Evolutionary conservation across 2,329 filamentous ascomycete species (phyloP).

Genomic region (Trichocomaceae sp.): DNA sequence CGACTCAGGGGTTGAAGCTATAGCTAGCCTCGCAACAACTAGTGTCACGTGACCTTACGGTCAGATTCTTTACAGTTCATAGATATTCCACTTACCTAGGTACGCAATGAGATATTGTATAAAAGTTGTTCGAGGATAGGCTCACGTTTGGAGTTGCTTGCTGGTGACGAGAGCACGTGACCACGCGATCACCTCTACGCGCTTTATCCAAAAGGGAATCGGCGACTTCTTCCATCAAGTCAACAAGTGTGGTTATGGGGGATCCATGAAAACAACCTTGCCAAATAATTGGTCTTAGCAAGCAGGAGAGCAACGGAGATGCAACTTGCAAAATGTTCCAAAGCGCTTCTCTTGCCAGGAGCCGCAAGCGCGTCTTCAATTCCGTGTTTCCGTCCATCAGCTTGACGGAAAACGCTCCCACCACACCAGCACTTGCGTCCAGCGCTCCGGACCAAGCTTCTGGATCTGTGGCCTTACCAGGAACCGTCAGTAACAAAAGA

Average conservation of each 20-base stretch:
- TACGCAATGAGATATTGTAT: no score
- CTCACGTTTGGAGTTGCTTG: neutral
- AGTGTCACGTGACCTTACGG: no score
- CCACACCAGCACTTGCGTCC: constrained; percentile 22
- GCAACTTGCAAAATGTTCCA: constrained; percentile 22
- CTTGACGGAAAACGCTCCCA: constrained; percentile 27
- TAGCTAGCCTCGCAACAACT: no score
- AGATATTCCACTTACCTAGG: no score
- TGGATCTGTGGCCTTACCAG: constrained; percentile 1
- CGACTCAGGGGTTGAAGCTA: no score
- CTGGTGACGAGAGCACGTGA: constrained; percentile 6
- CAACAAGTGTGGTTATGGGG: neutral
- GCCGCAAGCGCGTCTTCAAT: constrained; percentile 37
- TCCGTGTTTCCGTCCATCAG: constrained; percentile 39
- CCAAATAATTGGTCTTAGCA: neutral
- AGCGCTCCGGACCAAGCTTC: constrained; percentile 15
- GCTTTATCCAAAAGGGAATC: constrained; percentile 5
- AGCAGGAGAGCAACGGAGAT: neutral
- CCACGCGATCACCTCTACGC: constrained; percentile 8
- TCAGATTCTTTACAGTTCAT: no score
- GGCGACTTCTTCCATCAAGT: neutral
- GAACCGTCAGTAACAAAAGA: constrained; percentile 4
- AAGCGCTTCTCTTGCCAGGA: constrained; percentile 18
- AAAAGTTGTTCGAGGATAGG: neutral
- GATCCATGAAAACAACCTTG: neutral